phyloP scores from a whole-genome alignment of 345 rosid genomes.

The Psidium friedrichsthalianum region DNA sequence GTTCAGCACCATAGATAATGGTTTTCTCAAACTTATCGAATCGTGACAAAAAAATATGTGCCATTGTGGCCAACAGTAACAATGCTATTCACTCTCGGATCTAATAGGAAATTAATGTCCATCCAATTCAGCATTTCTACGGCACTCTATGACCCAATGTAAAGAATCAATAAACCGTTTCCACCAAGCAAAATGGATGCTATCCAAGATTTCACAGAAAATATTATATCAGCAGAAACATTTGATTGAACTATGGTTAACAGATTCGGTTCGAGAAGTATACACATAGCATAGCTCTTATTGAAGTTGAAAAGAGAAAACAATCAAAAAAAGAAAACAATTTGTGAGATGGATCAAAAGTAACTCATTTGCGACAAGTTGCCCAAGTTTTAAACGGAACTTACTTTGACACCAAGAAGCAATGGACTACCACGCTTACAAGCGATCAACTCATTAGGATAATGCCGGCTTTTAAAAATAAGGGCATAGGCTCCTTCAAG shows the following conservation, averaged over 20 bases:
- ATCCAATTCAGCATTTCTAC: background rate
- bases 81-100: background rate
- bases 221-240: background rate
- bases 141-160: background rate
- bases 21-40: background rate
- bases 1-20: background rate
- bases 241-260: background rate
- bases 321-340: background rate
- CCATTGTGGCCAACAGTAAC: background rate
- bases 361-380: background rate
- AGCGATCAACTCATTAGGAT: constrained; percentile 90
- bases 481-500: constrained; percentile 99
- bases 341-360: background rate
- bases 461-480: constrained; percentile 80
- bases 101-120: background rate
- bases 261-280: background rate
- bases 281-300: background rate
- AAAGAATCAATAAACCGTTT: background rate
- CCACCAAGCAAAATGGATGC: background rate
- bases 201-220: background rate
- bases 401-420: constrained; percentile 90
- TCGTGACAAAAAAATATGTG: background rate
- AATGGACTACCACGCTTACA: constrained; percentile 96
- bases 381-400: constrained; percentile 2
- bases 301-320: background rate